Evolutionary conservation across 306 rosid genomes (phyloP), one percentile per base, ranked within the genome.

Genomic region (Castanea crenata): DNA sequence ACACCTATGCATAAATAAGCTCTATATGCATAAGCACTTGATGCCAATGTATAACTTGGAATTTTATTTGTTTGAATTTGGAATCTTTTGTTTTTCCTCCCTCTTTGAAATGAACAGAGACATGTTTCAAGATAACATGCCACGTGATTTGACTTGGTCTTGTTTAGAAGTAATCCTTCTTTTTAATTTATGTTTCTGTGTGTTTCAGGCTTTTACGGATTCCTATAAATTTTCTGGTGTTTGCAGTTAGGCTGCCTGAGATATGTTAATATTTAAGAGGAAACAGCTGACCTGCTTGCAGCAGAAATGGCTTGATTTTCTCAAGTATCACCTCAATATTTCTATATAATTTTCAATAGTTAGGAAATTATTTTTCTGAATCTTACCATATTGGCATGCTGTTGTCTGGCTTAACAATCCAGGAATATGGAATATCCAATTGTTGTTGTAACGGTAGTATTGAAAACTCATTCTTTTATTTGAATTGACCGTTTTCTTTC

Each of bases 181-280:
- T 38, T 38, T 51, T 29, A 1, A 65, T 49, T 67, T 58, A n/a
- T 25, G 20, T 57, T 67, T 51, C 44, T 35, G 58, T 77, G 46
- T 8, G 68, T 31, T 78, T 35, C 78, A 71, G 57, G 57, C 72
- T 74, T 49, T 41, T 55, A 52, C 74, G 77, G 73, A 46, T 52
- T 57, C 25, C 76, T 12, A 75, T 76, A 49, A 15, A 68, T 52
- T 78, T 87, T 84, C 57, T 89, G 89, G 78, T 83, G 78, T 74
- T 83, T 87, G 89, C 96, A 95, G 99, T 95, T 58, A 93, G 91
- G 85, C 83, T 95, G 80, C 98, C 98, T 11, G 99, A 91, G 92
- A 19, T 91, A 86, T 86, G 98, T 90, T 55, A 93, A 83, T 83
- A 91, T 95, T 10, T 98, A 95, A 85, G 99, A 95, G 86, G 99